Evolutionary conservation across 352 stramenopile genomes (phyloP).

Genomic region (Phytophthora tentaculata): DNA sequence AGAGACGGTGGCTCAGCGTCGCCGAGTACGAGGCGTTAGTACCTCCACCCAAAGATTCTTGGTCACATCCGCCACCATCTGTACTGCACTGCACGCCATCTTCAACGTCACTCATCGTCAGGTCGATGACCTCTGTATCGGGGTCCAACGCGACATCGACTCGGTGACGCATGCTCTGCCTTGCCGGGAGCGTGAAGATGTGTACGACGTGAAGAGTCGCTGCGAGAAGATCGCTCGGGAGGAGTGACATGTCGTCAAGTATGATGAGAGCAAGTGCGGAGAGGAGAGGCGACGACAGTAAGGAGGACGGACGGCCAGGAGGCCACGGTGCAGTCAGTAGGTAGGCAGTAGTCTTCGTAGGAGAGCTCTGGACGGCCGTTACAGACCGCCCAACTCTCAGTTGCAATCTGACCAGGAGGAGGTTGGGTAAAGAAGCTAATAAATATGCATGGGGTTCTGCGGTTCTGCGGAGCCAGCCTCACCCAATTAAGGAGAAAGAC

Average conservation of each 20-base stretch:
- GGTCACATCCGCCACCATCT: too few species aligned
- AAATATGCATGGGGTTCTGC: slow-evolving; percentile 1
- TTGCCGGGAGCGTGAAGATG: too few species aligned
- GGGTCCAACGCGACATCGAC: too few species aligned
- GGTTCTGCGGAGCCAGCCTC: background rate
- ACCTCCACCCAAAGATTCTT: too few species aligned
- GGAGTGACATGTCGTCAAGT: background rate
- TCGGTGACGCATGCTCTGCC: too few species aligned
- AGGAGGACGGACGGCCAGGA: background rate
- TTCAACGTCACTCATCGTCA: too few species aligned
- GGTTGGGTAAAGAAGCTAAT: background rate
- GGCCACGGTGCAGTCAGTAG: background rate
- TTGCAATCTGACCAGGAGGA: background rate
- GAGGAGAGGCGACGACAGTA: background rate
- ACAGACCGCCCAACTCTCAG: background rate
- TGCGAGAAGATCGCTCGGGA: background rate
- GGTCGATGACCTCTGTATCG: too few species aligned
- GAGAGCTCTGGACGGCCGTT: background rate
- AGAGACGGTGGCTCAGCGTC: too few species aligned
- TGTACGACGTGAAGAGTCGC: too few species aligned
- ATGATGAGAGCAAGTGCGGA: background rate
- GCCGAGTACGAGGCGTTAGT: background rate
- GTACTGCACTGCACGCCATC: too few species aligned
- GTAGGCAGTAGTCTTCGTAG: slow-evolving; percentile 1
- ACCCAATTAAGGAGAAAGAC: background rate